Evolutionary conservation across 768 basidiomycete genomes (phyloP), one percentile per base, ranked within the genome.

Genomic region (Mrakia gelida): DNA sequence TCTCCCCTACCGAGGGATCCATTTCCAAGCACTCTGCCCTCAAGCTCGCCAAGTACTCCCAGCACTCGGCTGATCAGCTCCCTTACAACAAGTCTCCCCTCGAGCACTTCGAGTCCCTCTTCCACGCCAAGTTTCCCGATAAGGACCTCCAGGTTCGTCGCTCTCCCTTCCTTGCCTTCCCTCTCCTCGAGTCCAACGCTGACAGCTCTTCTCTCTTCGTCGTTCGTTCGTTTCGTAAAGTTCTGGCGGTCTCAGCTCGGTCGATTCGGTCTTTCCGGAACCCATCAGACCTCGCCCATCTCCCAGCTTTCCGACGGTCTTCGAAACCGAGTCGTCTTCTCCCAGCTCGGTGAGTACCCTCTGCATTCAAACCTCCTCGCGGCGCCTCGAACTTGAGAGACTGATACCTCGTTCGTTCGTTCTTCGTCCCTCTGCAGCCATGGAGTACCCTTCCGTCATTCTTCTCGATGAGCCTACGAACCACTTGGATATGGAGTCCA

Each of bases 21-120:
- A 84, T 99, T 81, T 92, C 92, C 71, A 93, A 93, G 82, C 97
- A 99, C 84, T 87, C 91, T 62, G 88, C 87, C 28, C 89, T 99
- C 81, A 99, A 99, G 85, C 90, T 99, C 78, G 93, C 95, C 81
- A 99, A 98, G 85, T 99, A 99, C 88, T 94, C 92, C 8, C 97
- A 99, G 86, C 97, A 99, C 87, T 93, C 92, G 75, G 95, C 97
- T 41, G 97, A 99, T 85, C 97, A 99, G 85, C 90, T 99, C 15
- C 97, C 97, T 34, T 99, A 97, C 85, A 91, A 95, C 80, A 89
- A 89, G 83, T 87, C 90, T 34, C 95, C 97, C 4, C 88, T 98
- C 82, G 97, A 98, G 85, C 94, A 98, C 86, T 93, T 99, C 87
- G 93, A 95, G 85, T 82, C 82, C 23, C 85, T 92, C 71, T 99